Conservation (phyloP, 768 basidiomycete species). For the Gloeophyllum trabeum region DNA sequence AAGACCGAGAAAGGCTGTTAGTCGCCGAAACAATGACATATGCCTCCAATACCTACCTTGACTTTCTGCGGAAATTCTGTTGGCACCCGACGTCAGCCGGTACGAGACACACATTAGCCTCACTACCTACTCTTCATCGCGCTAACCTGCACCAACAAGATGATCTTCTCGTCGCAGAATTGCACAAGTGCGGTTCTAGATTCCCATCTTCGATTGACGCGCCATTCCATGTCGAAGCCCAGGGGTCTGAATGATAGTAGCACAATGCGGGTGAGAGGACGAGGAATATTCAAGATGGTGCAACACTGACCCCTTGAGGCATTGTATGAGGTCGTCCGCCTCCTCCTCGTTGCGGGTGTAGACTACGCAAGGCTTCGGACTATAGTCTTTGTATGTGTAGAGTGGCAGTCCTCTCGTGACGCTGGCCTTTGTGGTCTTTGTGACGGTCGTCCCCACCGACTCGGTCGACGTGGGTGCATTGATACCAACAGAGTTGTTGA, state of each 20-base stretch:
- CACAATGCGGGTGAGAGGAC: neutral
- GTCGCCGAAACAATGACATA: too few relatives aligned
- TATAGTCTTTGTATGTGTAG: conserved; percentile 27
- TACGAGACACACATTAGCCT: too few relatives aligned
- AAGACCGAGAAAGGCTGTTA: too few relatives aligned
- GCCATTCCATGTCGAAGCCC: conserved; percentile 44
- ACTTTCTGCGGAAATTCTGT: conserved; percentile 33
- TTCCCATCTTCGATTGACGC: conserved; percentile 23
- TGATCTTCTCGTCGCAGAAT: conserved; percentile 27
- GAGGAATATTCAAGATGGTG: neutral
- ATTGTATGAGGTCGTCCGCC: conserved; percentile 26
- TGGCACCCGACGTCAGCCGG: too few relatives aligned
- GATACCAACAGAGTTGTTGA: too few relatives aligned
- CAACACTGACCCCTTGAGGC: conserved; percentile 23
- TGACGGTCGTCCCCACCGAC: too few relatives aligned
- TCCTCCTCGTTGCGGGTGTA: conserved; percentile 29
- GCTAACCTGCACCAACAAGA: conserved; percentile 37
- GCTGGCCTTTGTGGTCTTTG: too few relatives aligned
- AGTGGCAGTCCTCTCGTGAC: too few relatives aligned
- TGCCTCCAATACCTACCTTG: conserved; percentile 25
- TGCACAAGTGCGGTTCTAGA: conserved; percentile 33
- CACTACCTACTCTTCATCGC: conserved; percentile 34
- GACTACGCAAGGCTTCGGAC: conserved; percentile 18
- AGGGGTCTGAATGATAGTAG: conserved; percentile 22
- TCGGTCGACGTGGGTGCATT: too few relatives aligned